A percentile compares a stretch with the other conserved stretches of the same genome.
phyloP scores from a whole-genome alignment of 2,329 filamentous ascomycete genomes.

The Coleophoma eucalyptorum region DNA sequence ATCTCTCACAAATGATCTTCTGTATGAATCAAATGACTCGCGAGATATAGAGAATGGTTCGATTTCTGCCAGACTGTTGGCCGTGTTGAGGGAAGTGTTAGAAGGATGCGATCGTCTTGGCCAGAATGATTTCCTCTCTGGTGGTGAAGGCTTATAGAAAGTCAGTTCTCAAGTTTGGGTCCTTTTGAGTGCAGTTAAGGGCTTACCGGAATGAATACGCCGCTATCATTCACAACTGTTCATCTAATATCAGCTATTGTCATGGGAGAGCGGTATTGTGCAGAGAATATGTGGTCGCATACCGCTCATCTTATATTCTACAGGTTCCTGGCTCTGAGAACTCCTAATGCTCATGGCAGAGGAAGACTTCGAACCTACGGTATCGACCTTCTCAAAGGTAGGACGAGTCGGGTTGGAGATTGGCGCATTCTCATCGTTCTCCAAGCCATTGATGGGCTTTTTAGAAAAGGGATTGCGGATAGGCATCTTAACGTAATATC shows the following conservation, averaged over 20 bases:
- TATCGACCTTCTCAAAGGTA: conserved; percentile 60
- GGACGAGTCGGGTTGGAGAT: conserved; percentile 40
- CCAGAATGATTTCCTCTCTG: conserved; percentile 83
- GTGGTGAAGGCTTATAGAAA: conserved; percentile 69
- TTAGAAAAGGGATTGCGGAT: conserved; percentile 71
- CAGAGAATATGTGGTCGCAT: conserved; percentile 30
- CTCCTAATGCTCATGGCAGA: conserved; percentile 60
- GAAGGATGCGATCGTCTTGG: conserved; percentile 45
- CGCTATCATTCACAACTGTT: conserved; percentile 90
- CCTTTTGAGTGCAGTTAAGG: neutral
- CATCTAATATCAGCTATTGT: too few species aligned
- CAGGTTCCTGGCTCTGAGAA: conserved; percentile 57
- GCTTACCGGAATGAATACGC: conserved; percentile 86
- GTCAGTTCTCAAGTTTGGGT: conserved; percentile 13
- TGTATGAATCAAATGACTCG: conserved; percentile 95
- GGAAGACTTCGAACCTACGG: conserved; percentile 53
- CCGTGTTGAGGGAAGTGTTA: conserved; percentile 50
- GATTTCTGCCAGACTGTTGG: conserved; percentile 70
- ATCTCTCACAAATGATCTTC: conserved; percentile 83
- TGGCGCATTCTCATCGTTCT: conserved; percentile 48
- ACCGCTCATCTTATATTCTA: conserved; percentile 81
- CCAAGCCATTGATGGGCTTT: conserved; percentile 38
- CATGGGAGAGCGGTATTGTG: conserved; percentile 1
- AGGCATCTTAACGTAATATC: conserved; percentile 43
- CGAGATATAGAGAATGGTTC: conserved; percentile 94